Evolutionary conservation across 148 eudicot genomes (phyloP).

Genomic region (Camellia sinensis): DNA sequence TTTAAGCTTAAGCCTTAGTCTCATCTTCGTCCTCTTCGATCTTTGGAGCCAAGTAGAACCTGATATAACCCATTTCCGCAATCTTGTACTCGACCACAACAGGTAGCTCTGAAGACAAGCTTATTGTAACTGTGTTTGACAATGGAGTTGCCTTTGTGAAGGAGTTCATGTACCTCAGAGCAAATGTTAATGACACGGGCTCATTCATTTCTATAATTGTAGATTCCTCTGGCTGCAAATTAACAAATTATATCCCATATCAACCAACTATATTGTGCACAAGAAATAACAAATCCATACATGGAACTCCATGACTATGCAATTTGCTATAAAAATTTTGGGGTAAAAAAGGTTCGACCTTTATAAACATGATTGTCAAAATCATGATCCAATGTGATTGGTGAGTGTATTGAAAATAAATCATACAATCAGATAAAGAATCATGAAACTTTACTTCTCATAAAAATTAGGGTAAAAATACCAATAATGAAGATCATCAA

Average conservation of each 20-base stretch:
- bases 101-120: slow-evolving; percentile 87
- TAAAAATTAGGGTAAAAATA: too few species aligned
- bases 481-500: too few species aligned
- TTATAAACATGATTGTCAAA: too few species aligned
- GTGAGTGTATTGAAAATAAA: too few species aligned
- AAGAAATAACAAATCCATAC: neutral
- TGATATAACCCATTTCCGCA: slow-evolving; percentile 89
- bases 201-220: slow-evolving; percentile 87
- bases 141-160: slow-evolving; percentile 89
- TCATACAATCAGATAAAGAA: too few species aligned
- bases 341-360: neutral
- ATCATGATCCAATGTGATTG: too few species aligned
- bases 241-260: slow-evolving; percentile 6
- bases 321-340: neutral
- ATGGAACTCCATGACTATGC: neutral
- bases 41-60: slow-evolving; percentile 91
- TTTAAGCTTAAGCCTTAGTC: slow-evolving; percentile 25
- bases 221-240: slow-evolving; percentile 82
- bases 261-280: neutral
- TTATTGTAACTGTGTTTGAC: slow-evolving; percentile 72
- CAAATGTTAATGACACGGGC: slow-evolving; percentile 85
- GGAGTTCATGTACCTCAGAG: slow-evolving; percentile 83
- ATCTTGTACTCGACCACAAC: slow-evolving; percentile 92
- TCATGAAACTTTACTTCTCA: too few species aligned
- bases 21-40: slow-evolving; percentile 88